A percentile compares a stretch with the other conserved stretches of the same genome.
Conservation (phyloP, 805 yeast genomes). For the Wickerhamia fluorescens region DNA sequence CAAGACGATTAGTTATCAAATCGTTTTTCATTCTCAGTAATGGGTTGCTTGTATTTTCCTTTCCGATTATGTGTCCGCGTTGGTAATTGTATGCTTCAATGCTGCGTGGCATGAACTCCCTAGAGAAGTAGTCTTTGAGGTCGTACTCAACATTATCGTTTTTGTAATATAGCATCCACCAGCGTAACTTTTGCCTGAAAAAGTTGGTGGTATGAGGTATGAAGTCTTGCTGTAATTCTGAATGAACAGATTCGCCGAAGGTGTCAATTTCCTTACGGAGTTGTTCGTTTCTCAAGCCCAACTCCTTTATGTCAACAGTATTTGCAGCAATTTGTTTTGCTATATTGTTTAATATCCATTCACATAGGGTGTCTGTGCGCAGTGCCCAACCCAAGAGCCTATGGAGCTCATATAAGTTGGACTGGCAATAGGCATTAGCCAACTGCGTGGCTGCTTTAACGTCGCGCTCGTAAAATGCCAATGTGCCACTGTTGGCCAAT, state of each 20-base stretch:
- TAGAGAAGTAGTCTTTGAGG: constrained; percentile 30
- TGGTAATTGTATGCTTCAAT: constrained; percentile 31
- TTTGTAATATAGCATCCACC: constrained; percentile 37
- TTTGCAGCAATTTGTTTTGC: constrained; percentile 7
- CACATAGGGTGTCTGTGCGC: constrained; percentile 16
- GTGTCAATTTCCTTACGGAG: constrained; percentile 12
- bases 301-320: constrained; percentile 9
- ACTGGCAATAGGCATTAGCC: constrained; percentile 21
- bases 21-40: constrained; percentile 21
- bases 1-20: constrained; percentile 20
- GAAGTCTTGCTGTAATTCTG: constrained; percentile 29
- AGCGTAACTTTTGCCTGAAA: constrained; percentile 23
- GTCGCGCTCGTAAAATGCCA: constrained; percentile 21
- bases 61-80: constrained; percentile 29
- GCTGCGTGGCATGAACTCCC: constrained; percentile 30
- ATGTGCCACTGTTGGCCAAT: constrained; percentile 21
- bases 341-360: constrained; percentile 15
- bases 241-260: constrained; percentile 26
- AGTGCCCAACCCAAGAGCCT: constrained; percentile 24
- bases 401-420: constrained; percentile 28
- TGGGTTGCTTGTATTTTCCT: constrained; percentile 21
- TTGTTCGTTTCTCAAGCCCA: constrained; percentile 12
- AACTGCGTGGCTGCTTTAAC: constrained; percentile 25
- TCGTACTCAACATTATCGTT: constrained; percentile 39
- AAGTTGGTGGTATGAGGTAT: constrained; percentile 24